Percentiles rank a stretch among this genome's conserved stretches.
Evolutionary conservation across 1,284 basidiomycete genomes (phyloP).

Genomic region (Stereum hirsutum): DNA sequence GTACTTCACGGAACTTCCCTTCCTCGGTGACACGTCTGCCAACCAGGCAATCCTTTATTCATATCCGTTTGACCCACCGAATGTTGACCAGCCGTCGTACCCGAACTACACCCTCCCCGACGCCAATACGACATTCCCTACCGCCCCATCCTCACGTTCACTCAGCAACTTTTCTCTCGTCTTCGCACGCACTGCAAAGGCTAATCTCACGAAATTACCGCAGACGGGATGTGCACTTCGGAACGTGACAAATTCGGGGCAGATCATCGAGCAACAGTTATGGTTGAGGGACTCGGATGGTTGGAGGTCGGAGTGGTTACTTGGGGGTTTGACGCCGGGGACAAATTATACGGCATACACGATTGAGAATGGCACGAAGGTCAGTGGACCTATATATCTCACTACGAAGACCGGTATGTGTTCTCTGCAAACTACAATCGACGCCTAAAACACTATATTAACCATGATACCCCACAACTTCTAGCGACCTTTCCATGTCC

Average conservation of each 20-base stretch:
- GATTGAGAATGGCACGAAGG: slow-evolving; percentile 39
- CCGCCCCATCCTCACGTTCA: slow-evolving; percentile 24
- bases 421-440: no score
- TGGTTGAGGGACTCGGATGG: slow-evolving; percentile 49
- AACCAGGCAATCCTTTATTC: slow-evolving; percentile 76
- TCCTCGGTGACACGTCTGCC: slow-evolving; percentile 71
- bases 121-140: slow-evolving; percentile 42
- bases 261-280: slow-evolving; percentile 25
- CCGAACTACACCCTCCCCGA: slow-evolving; percentile 76
- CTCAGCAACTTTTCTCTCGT: slow-evolving; percentile 46
- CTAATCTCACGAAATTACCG: slow-evolving; percentile 31
- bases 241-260: slow-evolving; percentile 8
- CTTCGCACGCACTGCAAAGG: slow-evolving; percentile 33
- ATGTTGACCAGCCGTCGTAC: slow-evolving; percentile 38
- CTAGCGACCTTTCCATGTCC: slow-evolving; percentile 65
- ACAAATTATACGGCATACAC: slow-evolving; percentile 71
- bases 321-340: slow-evolving; percentile 43
- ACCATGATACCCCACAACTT: background rate
- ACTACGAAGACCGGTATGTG: slow-evolving; percentile 58
- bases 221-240: slow-evolving; percentile 53
- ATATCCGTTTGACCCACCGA: slow-evolving; percentile 35
- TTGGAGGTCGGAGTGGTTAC: slow-evolving; percentile 61
- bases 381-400: slow-evolving; percentile 57
- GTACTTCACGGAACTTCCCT: slow-evolving; percentile 33
- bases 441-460: no score